Base-by-base conservation (phyloP, 2,329 filamentous ascomycete genomes). In the Trichophyton simii region DNA sequence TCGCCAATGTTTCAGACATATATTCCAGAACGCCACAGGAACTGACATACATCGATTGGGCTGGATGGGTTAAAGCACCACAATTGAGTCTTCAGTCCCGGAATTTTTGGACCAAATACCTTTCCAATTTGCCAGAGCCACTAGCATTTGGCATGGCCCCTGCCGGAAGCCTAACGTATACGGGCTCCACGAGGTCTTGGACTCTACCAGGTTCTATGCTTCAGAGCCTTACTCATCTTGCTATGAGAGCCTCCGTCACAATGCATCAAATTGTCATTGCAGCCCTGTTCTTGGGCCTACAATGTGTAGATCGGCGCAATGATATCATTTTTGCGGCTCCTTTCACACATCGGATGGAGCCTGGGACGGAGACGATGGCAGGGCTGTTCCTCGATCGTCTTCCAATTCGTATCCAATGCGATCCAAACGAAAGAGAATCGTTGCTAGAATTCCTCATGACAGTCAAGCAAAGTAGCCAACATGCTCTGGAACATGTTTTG, bases 341-440 rank as follows among this genome's bases (percentile, higher is more conserved):
- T 8, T 58, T 41, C 36, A 58, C 38, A 5, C 57, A 58, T 18
- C 57, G 57, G 15, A 58, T 42, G n/a, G 57, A 58, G 44, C 18
- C 8, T 25, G 57, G 57, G 31, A 58, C 57, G 9, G 57, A 58
- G 15, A 28, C 15, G 31, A 59, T 54, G 22, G 52, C 41, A 44
- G 22, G 38, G 18, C 55, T 58, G 28, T 44, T 61, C 31, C 58
- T 38, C 38, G 31, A 57, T 54, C 36, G 48, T 62, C 25, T 64
- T 62, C 55, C 65, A 63, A 60, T 25, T 58, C 11, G 46, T 61
- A 7, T 44, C 41, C 41, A n/a, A 15, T 8, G 41, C 18, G n/a
- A 1, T 20, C 15, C n/a, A n/a, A n/a, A 44, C n/a, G 41, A 18
- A 44, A 8, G 1, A 4, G 41, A 44, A n/a, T 20, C 41, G 18